Percentiles rank a stretch among this genome's conserved stretches.
These are phyloP conservation scores for Phoenix dactylifera DNA, from an alignment of 176 grass and related monocot species.

Conservation along the genomic window DNA sequence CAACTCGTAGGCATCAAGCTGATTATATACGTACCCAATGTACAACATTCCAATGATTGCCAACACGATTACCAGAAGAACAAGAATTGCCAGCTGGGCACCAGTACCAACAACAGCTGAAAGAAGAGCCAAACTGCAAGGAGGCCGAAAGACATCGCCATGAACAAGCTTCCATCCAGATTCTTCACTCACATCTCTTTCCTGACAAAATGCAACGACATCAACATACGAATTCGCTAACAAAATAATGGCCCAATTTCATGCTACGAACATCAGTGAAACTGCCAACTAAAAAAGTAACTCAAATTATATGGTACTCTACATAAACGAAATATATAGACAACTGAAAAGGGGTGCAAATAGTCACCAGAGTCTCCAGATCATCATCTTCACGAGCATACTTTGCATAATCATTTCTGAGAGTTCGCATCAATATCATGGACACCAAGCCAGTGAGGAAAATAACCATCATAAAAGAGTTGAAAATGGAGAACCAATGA, in stretches of 20 bases:
- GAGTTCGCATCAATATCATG: conserved; percentile 98
- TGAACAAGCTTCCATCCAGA: conserved; percentile 99
- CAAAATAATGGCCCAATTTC: no score
- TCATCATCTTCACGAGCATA: conserved; percentile 99
- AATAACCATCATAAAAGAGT: conserved; percentile 99
- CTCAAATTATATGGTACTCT: no score
- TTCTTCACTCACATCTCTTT: conserved; percentile 97
- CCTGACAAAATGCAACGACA: conserved; percentile 26
- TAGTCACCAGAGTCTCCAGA: conserved; percentile 68
- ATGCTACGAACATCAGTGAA: no score
- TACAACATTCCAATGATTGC: conserved; percentile 98
- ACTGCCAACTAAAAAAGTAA: no score
- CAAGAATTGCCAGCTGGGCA: conserved; percentile 66
- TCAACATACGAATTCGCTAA: no score
- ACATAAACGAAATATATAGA: not conserved
- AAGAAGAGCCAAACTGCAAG: conserved; percentile 46
- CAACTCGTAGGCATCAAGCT: no score
- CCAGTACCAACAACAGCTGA: conserved; percentile 93
- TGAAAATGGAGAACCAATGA: conserved; percentile 99
- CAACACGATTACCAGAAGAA: conserved; percentile 82
- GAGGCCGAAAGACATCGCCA: conserved; percentile 94
- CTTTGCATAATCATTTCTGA: conserved; percentile 99
- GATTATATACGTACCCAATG: conserved; percentile 53
- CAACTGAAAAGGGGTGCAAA: not conserved
- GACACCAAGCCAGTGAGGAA: conserved; percentile 96